phyloP scores from a whole-genome alignment of 2,329 filamentous ascomycete genomes.

The Trichoderma koningiopsis region DNA sequence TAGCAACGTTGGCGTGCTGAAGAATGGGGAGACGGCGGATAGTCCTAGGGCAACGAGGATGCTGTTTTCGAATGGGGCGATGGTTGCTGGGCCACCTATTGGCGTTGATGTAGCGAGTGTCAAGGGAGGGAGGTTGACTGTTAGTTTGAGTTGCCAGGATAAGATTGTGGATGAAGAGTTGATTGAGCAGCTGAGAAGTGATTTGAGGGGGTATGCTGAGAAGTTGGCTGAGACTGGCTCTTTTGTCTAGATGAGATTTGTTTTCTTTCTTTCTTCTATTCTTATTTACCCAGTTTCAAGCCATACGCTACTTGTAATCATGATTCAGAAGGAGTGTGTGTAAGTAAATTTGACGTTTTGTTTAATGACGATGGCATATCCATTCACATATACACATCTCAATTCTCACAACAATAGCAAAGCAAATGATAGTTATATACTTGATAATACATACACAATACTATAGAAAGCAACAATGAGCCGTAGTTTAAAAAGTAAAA shows the following conservation, averaged over 20 bases:
- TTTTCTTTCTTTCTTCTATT: neutral
- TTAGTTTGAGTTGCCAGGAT: slow-evolving; percentile 54
- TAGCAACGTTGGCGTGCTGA: slow-evolving; percentile 55
- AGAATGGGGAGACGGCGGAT: slow-evolving; percentile 16
- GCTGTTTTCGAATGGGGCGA: slow-evolving; percentile 54
- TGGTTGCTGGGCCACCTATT: slow-evolving; percentile 47
- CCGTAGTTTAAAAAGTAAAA: neutral
- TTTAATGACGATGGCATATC: neutral
- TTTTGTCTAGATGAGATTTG: neutral
- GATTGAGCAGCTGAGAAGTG: slow-evolving; percentile 41
- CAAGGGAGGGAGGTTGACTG: slow-evolving; percentile 42
- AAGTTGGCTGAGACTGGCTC: slow-evolving; percentile 35
- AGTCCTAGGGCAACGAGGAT: slow-evolving; percentile 37
- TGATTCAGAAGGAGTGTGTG: too few species aligned
- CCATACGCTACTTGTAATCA: neutral
- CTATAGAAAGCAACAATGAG: neutral
- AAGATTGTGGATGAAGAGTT: slow-evolving; percentile 44
- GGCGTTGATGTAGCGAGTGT: slow-evolving; percentile 52
- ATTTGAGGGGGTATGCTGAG: slow-evolving; percentile 36
- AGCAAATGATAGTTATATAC: neutral
- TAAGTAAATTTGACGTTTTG: too few species aligned
- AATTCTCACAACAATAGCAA: neutral
- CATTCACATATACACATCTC: neutral
- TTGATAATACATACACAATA: neutral
- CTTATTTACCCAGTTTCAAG: neutral